phyloP scores from a whole-genome alignment of 106 monocot species.

The Apostasia ramifera region DNA sequence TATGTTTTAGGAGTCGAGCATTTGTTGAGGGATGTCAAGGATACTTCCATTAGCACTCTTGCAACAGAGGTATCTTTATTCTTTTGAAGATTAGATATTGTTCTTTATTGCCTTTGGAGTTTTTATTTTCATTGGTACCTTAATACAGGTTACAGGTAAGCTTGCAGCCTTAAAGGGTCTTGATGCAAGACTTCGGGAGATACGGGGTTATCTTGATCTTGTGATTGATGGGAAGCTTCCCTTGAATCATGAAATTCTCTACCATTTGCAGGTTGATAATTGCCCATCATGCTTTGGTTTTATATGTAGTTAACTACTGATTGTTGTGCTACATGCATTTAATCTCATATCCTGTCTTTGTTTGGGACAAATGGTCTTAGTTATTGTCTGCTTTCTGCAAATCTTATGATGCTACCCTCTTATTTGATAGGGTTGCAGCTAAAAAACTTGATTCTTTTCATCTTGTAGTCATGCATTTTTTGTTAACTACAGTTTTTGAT shows the following conservation, averaged over 20 bases:
- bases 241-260: constrained; percentile 93
- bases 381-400: neutral
- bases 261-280: constrained; percentile 77
- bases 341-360: neutral
- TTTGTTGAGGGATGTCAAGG: constrained; percentile 95
- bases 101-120: neutral
- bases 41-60: constrained; percentile 97
- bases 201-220: constrained; percentile 77
- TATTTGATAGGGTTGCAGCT: too few relatives aligned
- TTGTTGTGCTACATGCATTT: neutral
- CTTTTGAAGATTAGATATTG: neutral
- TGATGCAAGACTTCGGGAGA: constrained; percentile 90
- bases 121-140: constrained; percentile 3
- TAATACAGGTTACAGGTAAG: constrained; percentile 72
- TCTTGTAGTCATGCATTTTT: too few relatives aligned
- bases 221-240: constrained; percentile 95
- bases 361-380: neutral
- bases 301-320: neutral
- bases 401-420: too few relatives aligned
- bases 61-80: constrained; percentile 74
- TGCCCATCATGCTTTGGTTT: neutral
- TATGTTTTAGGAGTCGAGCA: constrained; percentile 81
- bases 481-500: too few relatives aligned
- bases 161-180: constrained; percentile 92
- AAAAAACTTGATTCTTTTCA: too few relatives aligned